Percentiles rank a stretch among this genome's conserved stretches.
These are phyloP conservation scores for Paramecium sexaurelia DNA, from an alignment of 73 alveolate species.

Conservation along the genomic window DNA sequence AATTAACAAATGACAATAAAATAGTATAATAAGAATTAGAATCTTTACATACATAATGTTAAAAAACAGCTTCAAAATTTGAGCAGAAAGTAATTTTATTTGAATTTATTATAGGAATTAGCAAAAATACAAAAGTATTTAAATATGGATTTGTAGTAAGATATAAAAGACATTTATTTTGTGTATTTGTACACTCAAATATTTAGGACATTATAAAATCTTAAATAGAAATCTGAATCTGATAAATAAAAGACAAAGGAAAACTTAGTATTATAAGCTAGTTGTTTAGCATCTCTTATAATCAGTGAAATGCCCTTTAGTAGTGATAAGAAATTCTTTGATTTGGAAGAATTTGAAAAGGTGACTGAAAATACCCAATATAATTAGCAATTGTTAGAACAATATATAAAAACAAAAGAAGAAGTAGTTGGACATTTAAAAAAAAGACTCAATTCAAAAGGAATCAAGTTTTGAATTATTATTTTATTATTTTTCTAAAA, in stretches of 20 bases:
- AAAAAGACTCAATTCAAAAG: not conserved
- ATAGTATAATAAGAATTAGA: not conserved
- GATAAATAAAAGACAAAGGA: not conserved
- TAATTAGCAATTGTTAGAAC: not conserved
- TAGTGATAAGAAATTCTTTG: not conserved
- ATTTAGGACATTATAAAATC: not conserved
- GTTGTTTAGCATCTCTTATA: not conserved
- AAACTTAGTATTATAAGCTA: not conserved
- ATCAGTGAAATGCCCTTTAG: slow-evolving; percentile 33
- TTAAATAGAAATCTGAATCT: not conserved
- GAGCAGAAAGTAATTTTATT: not conserved
- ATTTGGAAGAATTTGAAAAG: not conserved
- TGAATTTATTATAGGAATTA: not conserved
- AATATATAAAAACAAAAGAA: not conserved
- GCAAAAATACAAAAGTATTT: slow-evolving; percentile 13
- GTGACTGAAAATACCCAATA: not conserved
- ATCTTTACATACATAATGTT: not conserved
- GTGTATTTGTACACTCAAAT: slow-evolving; percentile 4
- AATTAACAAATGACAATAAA: not conserved
- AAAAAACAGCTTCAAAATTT: not conserved
- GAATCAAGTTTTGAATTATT: not conserved
- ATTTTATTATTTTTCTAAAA: not conserved
- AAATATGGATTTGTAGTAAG: not conserved
- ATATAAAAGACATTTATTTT: not conserved
- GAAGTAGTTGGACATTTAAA: not conserved